Conservation (phyloP, 192 early-diverging fungal species). For the Coemansia sp. region DNA sequence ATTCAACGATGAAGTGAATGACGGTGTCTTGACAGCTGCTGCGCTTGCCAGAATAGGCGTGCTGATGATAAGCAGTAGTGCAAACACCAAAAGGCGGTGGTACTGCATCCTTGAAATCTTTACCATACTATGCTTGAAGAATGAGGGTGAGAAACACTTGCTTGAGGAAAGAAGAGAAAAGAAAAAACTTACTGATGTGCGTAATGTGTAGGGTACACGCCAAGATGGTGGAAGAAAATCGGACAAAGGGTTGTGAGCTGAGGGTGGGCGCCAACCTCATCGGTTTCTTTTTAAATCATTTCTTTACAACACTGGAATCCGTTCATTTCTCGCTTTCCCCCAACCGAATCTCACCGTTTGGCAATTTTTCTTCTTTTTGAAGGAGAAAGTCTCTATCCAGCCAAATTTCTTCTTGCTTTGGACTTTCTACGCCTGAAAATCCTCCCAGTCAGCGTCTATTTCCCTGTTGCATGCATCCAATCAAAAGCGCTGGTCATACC, state of each 20-base stretch:
- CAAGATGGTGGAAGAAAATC: neutral
- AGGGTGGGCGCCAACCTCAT: neutral
- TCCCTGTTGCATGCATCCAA: neutral
- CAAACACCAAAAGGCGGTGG: neutral
- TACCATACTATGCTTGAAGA: neutral
- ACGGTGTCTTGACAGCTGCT: too few relatives aligned
- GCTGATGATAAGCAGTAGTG: neutral
- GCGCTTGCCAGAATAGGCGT: neutral
- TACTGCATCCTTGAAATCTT: neutral
- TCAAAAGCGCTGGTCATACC: neutral
- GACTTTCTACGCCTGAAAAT: neutral
- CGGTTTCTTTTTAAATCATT: constrained; percentile 6
- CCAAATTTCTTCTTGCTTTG: neutral
- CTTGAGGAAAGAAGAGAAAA: neutral
- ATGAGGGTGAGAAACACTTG: neutral
- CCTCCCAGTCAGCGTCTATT: neutral
- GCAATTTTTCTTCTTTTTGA: neutral
- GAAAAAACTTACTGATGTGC: neutral
- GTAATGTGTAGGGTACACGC: constrained; percentile 37
- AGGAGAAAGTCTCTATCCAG: neutral
- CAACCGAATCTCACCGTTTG: neutral
- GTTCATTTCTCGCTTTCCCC: neutral
- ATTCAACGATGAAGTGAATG: too few relatives aligned
- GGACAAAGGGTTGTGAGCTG: neutral
- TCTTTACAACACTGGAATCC: neutral